A percentile compares a stretch with the other conserved stretches of the same genome.
Evolutionary conservation across 2,329 filamentous ascomycete genomes (phyloP).

Genomic region (Purpureocillium takamizusanense): DNA sequence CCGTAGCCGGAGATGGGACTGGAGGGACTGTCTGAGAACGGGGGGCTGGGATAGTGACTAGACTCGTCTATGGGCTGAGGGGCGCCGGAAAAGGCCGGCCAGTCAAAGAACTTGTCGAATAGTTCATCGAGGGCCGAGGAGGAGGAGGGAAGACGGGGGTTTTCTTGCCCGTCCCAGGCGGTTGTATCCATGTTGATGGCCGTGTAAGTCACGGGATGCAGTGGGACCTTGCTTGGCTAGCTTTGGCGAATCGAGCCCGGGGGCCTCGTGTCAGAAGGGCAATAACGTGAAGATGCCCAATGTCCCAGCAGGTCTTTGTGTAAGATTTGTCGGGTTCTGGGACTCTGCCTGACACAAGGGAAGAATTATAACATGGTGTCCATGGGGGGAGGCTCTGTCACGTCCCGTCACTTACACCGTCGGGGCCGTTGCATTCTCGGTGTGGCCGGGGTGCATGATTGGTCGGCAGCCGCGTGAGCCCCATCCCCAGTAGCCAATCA

Average conservation of each 20-base stretch:
- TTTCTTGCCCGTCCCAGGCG: slow-evolving; percentile 25
- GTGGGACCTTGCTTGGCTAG: slow-evolving; percentile 31
- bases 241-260: slow-evolving; percentile 26
- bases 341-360: slow-evolving; percentile 25
- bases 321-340: slow-evolving; percentile 28
- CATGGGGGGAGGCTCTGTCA: slow-evolving; percentile 21
- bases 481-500: slow-evolving; percentile 18
- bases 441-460: slow-evolving; percentile 18
- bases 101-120: slow-evolving; percentile 28
- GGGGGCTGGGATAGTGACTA: slow-evolving; percentile 17
- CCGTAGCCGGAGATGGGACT: slow-evolving; percentile 22
- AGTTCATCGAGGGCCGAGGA: slow-evolving; percentile 22
- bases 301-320: slow-evolving; percentile 25
- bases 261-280: slow-evolving; percentile 25
- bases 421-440: slow-evolving; percentile 21
- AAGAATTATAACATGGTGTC: slow-evolving; percentile 30
- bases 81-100: slow-evolving; percentile 23
- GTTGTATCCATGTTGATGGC: slow-evolving; percentile 27
- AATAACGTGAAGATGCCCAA: slow-evolving; percentile 31
- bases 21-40: slow-evolving; percentile 18
- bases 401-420: slow-evolving; percentile 29
- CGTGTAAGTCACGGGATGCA: slow-evolving; percentile 32
- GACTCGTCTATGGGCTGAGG: slow-evolving; percentile 19
- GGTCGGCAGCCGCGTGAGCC: slow-evolving; percentile 10
- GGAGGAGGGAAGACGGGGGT: slow-evolving; percentile 25